phyloP scores from a whole-genome alignment of 225 moss, liverwort and hornwort species.

The Lunularia cruciata region DNA sequence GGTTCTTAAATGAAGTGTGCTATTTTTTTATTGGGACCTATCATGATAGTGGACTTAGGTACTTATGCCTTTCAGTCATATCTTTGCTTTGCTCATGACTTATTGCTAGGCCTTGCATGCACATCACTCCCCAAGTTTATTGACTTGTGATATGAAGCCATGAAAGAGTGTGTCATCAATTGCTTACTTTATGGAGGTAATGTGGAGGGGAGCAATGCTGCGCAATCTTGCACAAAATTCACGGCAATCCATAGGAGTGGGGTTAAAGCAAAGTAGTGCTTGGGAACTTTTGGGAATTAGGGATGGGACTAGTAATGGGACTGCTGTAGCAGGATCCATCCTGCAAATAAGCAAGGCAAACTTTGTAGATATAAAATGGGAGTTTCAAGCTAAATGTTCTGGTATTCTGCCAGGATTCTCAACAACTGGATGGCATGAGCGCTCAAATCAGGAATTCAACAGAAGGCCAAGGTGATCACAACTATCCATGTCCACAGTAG shows the following conservation, averaged over 20 bases:
- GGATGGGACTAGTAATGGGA: background rate
- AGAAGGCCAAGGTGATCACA: background rate
- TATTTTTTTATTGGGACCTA: no score
- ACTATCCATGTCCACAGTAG: constrained; percentile 40
- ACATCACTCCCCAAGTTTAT: no score
- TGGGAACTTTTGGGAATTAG: background rate
- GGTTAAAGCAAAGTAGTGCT: background rate
- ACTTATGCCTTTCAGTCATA: no score
- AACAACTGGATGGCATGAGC: background rate
- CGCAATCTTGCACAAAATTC: background rate
- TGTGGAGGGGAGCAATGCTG: constrained; percentile 7
- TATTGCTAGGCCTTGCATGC: no score
- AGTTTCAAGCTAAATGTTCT: background rate
- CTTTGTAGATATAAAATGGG: background rate
- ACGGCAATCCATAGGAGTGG: background rate
- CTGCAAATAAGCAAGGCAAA: background rate
- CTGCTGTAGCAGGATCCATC: background rate
- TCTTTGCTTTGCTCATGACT: no score
- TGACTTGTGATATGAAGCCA: background rate
- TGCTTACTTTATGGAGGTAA: background rate
- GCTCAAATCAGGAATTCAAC: background rate
- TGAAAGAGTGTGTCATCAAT: background rate
- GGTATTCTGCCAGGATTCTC: background rate
- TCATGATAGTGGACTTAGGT: no score
- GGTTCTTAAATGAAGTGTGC: no score